Evolutionary conservation across 768 basidiomycete species (phyloP).

Genomic region (Tricholoma sp.): DNA sequence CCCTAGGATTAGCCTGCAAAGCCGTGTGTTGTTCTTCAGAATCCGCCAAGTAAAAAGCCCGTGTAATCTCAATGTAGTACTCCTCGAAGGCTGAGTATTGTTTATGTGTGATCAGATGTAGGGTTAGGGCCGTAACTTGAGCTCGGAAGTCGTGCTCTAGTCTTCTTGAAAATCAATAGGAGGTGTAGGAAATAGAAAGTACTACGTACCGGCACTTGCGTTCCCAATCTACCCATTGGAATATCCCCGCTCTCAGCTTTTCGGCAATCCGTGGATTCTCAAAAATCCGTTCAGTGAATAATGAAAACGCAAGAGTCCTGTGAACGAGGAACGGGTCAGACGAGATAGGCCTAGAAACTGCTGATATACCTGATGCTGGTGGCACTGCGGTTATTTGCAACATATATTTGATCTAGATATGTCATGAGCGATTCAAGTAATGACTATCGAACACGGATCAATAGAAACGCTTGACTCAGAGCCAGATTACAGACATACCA

Average conservation of each 20-base stretch:
- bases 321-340: neutral
- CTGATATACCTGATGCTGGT: conserved; percentile 41
- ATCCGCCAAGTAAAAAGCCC: conserved; percentile 49
- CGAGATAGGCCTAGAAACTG: neutral
- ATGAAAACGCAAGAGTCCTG: conserved; percentile 50
- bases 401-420: conserved; percentile 67
- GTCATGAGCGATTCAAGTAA: conserved; percentile 61
- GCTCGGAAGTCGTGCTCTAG: conserved; percentile 32
- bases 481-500: conserved; percentile 39
- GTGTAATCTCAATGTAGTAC: conserved; percentile 45
- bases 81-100: conserved; percentile 59
- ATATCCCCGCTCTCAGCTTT: conserved; percentile 39
- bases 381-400: conserved; percentile 34
- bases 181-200: neutral
- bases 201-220: conserved; percentile 35
- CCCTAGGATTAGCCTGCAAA: conserved; percentile 38
- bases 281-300: conserved; percentile 50
- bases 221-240: conserved; percentile 51
- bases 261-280: conserved; percentile 37
- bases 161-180: conserved; percentile 19
- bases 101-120: conserved; percentile 50
- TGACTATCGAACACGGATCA: conserved; percentile 28
- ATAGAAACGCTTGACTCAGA: neutral
- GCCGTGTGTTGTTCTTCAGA: conserved; percentile 33
- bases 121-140: conserved; percentile 46